Percentiles rank a stretch among this genome's conserved stretches.
Evolutionary conservation across 257 asterid genomes (phyloP).

Genomic region (Nyctanthes arbortristis): DNA sequence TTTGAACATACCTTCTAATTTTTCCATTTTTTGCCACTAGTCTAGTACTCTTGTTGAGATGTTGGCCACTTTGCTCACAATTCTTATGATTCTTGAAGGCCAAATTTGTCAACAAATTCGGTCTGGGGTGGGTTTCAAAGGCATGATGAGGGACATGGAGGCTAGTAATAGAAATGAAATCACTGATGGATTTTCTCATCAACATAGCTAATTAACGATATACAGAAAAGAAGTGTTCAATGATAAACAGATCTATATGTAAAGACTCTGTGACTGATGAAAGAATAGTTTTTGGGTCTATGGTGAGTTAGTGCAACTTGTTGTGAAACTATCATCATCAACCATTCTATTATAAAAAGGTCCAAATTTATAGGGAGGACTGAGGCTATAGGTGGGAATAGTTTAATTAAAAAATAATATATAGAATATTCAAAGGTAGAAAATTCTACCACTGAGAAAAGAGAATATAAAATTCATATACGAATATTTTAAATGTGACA

Average conservation of each 20-base stretch:
- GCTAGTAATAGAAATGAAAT: neutral
- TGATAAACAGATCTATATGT: neutral
- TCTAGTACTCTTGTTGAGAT: conserved; percentile 8
- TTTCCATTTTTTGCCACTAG: conserved; percentile 19
- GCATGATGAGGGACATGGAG: conserved; percentile 9
- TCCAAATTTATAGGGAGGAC: conserved; percentile 11
- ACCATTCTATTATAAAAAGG: neutral
- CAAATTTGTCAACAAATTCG: conserved; percentile 1
- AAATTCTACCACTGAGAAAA: neutral
- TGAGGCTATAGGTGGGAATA: neutral
- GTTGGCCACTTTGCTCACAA: neutral
- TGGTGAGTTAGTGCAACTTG: neutral
- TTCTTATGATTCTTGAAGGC: conserved; percentile 13
- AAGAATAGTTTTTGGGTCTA: neutral
- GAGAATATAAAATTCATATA: neutral
- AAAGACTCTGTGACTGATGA: neutral
- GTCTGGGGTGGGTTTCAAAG: conserved; percentile 3
- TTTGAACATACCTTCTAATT: conserved; percentile 22
- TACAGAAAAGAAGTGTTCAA: neutral
- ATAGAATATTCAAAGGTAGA: neutral
- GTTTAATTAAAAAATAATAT: neutral
- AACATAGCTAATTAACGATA: conserved; percentile 16
- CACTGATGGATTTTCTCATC: conserved; percentile 14
- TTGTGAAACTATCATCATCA: neutral
- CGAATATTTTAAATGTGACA: neutral